phyloP scores from a whole-genome alignment of 106 monocot species.

The Chionographis japonica region DNA sequence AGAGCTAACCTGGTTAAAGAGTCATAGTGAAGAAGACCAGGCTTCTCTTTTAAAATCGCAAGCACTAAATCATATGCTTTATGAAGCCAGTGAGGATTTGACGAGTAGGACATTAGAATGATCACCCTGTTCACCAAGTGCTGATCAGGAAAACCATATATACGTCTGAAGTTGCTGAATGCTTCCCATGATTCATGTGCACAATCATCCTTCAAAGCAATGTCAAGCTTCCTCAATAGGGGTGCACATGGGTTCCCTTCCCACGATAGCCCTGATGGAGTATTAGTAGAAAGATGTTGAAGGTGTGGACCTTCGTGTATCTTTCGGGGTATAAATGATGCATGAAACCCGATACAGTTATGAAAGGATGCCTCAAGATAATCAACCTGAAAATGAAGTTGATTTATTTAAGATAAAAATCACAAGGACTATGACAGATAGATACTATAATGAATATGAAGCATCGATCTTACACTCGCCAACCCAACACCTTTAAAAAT shows the following conservation, averaged over 20 bases:
- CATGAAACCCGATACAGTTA: slow-evolving; percentile 5
- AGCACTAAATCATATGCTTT: slow-evolving; percentile 55
- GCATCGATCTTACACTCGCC: slow-evolving; percentile 6
- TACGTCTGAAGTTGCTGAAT: slow-evolving; percentile 40
- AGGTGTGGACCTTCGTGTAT: neutral
- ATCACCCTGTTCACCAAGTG: slow-evolving; percentile 44
- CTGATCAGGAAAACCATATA: slow-evolving; percentile 53
- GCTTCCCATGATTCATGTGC: slow-evolving; percentile 61
- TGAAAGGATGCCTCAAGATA: slow-evolving; percentile 1
- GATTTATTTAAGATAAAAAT: neutral
- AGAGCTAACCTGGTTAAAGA: slow-evolving; percentile 54
- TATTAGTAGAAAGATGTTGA: slow-evolving; percentile 7
- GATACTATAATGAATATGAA: neutral
- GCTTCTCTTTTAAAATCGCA: slow-evolving; percentile 23
- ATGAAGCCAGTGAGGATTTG: slow-evolving; percentile 35
- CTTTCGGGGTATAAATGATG: neutral
- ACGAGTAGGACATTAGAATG: slow-evolving; percentile 38
- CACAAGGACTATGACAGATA: neutral
- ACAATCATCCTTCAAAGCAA: slow-evolving; percentile 28
- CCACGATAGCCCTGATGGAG: slow-evolving; percentile 15
- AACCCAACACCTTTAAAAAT: neutral
- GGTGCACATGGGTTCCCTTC: slow-evolving; percentile 26
- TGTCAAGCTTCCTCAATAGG: slow-evolving; percentile 39
- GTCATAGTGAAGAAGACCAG: slow-evolving; percentile 37
- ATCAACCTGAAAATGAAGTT: slow-evolving; percentile 17